Evolutionary conservation across 1,284 basidiomycete species (phyloP).

Genomic region (Trichosporon sp.): DNA sequence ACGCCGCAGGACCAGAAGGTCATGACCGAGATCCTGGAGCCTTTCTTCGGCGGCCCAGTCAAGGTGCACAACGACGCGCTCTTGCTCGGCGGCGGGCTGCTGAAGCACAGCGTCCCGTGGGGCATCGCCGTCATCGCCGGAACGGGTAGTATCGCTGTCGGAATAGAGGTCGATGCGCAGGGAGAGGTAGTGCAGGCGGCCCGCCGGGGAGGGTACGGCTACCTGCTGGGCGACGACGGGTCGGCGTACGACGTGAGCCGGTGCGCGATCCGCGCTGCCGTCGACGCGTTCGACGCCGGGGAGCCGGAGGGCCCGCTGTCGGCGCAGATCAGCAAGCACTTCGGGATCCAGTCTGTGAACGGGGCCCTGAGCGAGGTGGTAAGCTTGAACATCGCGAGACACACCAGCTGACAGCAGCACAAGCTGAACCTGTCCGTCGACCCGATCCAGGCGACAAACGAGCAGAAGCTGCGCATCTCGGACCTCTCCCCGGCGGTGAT

Average conservation of each 20-base stretch:
- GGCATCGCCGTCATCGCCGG: slow-evolving; percentile 42
- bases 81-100: slow-evolving; percentile 34
- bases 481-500: slow-evolving; percentile 25
- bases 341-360: slow-evolving; percentile 25
- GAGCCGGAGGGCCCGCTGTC: slow-evolving; percentile 26
- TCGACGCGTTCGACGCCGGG: slow-evolving; percentile 32
- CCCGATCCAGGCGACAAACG: slow-evolving; percentile 29
- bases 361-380: slow-evolving; percentile 34
- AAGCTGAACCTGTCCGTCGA: slow-evolving; percentile 27
- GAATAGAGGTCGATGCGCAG: slow-evolving; percentile 21
- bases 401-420: slow-evolving; percentile 23
- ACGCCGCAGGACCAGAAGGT: slow-evolving; percentile 29
- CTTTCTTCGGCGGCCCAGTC: slow-evolving; percentile 27
- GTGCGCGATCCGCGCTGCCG: slow-evolving; percentile 27
- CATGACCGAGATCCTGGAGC: slow-evolving; percentile 25
- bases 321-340: slow-evolving; percentile 24
- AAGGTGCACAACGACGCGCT: slow-evolving; percentile 36
- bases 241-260: slow-evolving; percentile 35
- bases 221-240: slow-evolving; percentile 42
- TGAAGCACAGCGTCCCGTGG: slow-evolving; percentile 29
- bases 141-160: slow-evolving; percentile 35
- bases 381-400: neutral
- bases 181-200: slow-evolving; percentile 26
- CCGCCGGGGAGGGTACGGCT: slow-evolving; percentile 35
- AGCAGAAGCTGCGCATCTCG: slow-evolving; percentile 32